Conservation (phyloP, 345 rosid species). For the Balakata baccata region DNA sequence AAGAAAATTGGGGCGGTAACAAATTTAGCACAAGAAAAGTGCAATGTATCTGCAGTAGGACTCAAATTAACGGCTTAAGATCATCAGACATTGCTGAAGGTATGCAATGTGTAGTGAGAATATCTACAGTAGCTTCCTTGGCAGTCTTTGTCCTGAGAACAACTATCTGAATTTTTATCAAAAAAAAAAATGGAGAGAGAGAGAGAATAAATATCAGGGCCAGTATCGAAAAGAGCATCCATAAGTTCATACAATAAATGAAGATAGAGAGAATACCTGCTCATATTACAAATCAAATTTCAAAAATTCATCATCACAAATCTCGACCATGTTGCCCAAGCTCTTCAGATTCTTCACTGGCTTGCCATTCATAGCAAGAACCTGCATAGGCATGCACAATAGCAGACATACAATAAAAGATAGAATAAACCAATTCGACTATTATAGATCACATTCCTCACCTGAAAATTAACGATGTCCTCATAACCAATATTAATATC, state of each 20-base stretch:
- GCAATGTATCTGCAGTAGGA: not conserved
- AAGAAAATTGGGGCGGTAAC: not conserved
- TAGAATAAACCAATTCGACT: not conserved
- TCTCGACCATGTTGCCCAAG: conserved; percentile 82
- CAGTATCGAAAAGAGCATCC: conserved; percentile 39
- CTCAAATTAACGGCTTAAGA: conserved; percentile 42
- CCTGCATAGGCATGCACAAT: conserved; percentile 37
- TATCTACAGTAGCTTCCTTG: conserved; percentile 75
- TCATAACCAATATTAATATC: conserved; percentile 93
- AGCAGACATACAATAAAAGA: not conserved
- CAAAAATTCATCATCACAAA: conserved; percentile 71
- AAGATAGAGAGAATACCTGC: conserved; percentile 52
- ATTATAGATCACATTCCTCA: not conserved
- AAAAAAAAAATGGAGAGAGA: no score
- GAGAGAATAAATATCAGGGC: no score
- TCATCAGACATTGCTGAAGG: conserved; percentile 89
- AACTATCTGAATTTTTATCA: conserved; percentile 48
- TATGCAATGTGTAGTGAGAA: conserved; percentile 83
- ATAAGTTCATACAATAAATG: conserved; percentile 20
- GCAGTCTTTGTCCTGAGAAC: conserved; percentile 73
- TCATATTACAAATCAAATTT: conserved; percentile 82
- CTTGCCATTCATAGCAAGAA: conserved; percentile 77
- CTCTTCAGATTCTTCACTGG: conserved; percentile 82
- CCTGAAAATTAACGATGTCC: conserved; percentile 97
- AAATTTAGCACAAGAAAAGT: not conserved